These are phyloP conservation scores for Pichia manshurica DNA, from an alignment of 805 yeast species.

Conservation along the genomic window DNA sequence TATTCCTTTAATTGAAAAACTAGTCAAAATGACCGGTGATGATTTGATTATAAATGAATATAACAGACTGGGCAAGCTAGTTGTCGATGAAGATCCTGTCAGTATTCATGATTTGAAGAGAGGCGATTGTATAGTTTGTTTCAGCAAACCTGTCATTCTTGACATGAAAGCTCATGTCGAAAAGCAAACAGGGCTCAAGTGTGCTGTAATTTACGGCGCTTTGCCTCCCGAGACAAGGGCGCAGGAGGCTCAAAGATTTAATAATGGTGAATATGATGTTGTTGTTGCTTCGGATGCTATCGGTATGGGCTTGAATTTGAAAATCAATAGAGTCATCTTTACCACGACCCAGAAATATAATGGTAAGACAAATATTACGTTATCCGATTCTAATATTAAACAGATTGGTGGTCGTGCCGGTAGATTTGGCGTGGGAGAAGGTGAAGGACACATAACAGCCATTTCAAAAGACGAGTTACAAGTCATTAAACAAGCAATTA, in stretches of 20 bases:
- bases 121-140: slow-evolving; percentile 90
- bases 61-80: slow-evolving; percentile 66
- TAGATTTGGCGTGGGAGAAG: slow-evolving; percentile 43
- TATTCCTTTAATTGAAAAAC: slow-evolving; percentile 55
- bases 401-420: slow-evolving; percentile 98
- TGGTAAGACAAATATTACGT: slow-evolving; percentile 44
- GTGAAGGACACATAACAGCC: slow-evolving; percentile 51
- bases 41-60: slow-evolving; percentile 64
- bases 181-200: slow-evolving; percentile 50
- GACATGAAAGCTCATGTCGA: slow-evolving; percentile 68
- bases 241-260: slow-evolving; percentile 74
- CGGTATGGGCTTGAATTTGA: slow-evolving; percentile 93
- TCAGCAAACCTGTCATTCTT: slow-evolving; percentile 69
- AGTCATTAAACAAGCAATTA: slow-evolving; percentile 42
- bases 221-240: slow-evolving; percentile 93
- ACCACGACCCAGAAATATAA: slow-evolving; percentile 63
- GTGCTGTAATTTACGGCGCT: slow-evolving; percentile 92
- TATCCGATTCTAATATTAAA: slow-evolving; percentile 66
- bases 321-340: slow-evolving; percentile 76
- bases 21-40: slow-evolving; percentile 74
- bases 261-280: slow-evolving; percentile 72
- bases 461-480: slow-evolving; percentile 39
- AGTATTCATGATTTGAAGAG: slow-evolving; percentile 37
- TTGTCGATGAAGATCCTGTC: slow-evolving; percentile 42
- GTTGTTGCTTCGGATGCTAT: slow-evolving; percentile 94